Evolutionary conservation across 495 filamentous ascomycete genomes (phyloP).

Genomic region (Penicillium verhagenii): DNA sequence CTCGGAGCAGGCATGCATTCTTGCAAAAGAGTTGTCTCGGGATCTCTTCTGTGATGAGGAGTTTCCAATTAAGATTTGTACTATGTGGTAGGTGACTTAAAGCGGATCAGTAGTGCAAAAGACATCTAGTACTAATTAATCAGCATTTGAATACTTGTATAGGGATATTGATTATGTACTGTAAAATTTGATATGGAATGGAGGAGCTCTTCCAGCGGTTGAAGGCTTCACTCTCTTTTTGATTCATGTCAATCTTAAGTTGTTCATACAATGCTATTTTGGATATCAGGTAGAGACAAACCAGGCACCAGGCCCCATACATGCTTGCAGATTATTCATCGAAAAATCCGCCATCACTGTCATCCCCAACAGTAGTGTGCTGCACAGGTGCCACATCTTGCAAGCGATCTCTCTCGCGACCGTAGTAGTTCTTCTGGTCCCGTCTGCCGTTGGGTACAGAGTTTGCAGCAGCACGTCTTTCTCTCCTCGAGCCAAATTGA

Average conservation of each 20-base stretch:
- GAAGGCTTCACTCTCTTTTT: too few relatives aligned
- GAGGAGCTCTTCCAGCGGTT: too few relatives aligned
- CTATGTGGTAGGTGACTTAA: too few relatives aligned
- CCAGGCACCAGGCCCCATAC: conserved; percentile 7
- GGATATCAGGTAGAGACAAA: conserved; percentile 21
- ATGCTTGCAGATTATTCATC: conserved; percentile 24
- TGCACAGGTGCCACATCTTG: conserved; percentile 8
- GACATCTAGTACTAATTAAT: too few relatives aligned
- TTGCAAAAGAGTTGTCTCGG: too few relatives aligned
- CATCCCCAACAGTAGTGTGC: conserved; percentile 28
- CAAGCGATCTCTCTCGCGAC: conserved; percentile 8
- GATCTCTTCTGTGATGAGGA: too few relatives aligned
- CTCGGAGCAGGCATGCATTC: too few relatives aligned
- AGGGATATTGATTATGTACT: too few relatives aligned
- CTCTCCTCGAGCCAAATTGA: conserved; percentile 2
- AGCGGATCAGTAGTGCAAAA: too few relatives aligned
- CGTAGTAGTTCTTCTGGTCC: conserved; percentile 11
- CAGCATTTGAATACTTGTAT: too few relatives aligned
- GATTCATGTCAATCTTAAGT: not conserved
- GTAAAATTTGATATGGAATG: too few relatives aligned
- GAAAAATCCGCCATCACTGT: conserved; percentile 60
- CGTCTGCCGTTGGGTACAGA: conserved; percentile 13
- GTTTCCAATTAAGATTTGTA: too few relatives aligned
- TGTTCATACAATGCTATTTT: conserved; percentile 17
- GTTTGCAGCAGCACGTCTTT: conserved; percentile 2